Conservation (phyloP, 2,329 filamentous ascomycete species). For the Talaromyces islandicus region DNA sequence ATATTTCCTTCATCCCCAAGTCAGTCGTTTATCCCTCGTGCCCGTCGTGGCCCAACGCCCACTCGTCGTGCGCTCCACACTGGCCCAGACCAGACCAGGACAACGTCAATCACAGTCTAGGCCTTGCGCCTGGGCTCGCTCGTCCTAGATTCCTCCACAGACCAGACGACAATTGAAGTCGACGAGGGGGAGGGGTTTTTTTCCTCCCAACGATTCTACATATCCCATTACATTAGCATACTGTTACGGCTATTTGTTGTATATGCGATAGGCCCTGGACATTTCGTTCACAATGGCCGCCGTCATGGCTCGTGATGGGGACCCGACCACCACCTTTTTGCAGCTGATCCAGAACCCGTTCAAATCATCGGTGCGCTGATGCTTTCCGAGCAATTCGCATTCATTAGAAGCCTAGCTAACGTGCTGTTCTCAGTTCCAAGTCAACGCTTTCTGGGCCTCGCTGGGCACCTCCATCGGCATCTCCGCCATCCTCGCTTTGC, state of each 20-base stretch:
- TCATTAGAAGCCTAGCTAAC: background rate
- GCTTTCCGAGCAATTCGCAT: background rate
- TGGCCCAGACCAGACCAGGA: too few species aligned
- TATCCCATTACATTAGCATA: background rate
- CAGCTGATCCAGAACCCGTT: constrained; percentile 41
- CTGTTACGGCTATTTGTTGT: background rate
- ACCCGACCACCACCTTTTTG: constrained; percentile 8
- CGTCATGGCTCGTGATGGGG: background rate
- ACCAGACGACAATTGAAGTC: background rate
- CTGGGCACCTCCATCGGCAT: constrained; percentile 73
- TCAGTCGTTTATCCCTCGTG: background rate
- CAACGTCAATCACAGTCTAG: background rate
- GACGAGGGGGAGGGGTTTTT: too few species aligned
- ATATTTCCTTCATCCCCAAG: too few species aligned
- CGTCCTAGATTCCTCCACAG: background rate
- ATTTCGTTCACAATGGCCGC: constrained; percentile 7
- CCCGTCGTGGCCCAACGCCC: background rate
- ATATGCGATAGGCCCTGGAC: constrained; percentile 1
- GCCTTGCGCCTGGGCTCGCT: background rate
- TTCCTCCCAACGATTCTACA: background rate
- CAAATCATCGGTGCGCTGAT: constrained; percentile 33
- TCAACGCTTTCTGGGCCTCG: constrained; percentile 68
- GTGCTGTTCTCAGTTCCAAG: constrained; percentile 41
- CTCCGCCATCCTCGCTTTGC: constrained; percentile 65
- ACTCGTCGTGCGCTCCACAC: background rate